phyloP scores from a whole-genome alignment of 208 protist species.

The Porcisia hertigi region DNA sequence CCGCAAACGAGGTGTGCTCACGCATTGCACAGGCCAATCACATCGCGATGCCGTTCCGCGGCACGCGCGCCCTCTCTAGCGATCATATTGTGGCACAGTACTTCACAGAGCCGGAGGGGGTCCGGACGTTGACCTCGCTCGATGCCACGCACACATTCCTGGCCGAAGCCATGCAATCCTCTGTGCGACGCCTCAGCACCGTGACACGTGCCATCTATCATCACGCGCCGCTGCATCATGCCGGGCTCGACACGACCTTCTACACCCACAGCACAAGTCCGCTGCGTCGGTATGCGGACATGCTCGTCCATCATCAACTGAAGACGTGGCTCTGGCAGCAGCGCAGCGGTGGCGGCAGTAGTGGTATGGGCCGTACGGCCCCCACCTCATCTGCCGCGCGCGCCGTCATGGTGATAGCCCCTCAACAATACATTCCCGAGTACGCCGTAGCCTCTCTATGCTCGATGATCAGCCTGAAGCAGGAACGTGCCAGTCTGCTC shows the following conservation, averaged over 20 bases:
- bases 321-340: slow-evolving; percentile 78
- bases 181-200: slow-evolving; percentile 58
- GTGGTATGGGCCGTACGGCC: background rate
- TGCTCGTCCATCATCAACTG: slow-evolving; percentile 91
- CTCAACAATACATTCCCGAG: slow-evolving; percentile 61
- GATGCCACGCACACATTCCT: slow-evolving; percentile 60
- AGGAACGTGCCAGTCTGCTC: slow-evolving; percentile 80
- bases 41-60: slow-evolving; percentile 78
- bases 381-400: background rate
- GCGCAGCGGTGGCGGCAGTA: background rate
- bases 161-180: slow-evolving; percentile 74
- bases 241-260: slow-evolving; percentile 72
- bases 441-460: slow-evolving; percentile 84
- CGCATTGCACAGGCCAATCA: slow-evolving; percentile 78
- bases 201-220: slow-evolving; percentile 88
- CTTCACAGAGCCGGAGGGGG: slow-evolving; percentile 66
- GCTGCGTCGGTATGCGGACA: slow-evolving; percentile 86
- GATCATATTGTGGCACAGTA: slow-evolving; percentile 75
- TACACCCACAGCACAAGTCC: slow-evolving; percentile 91
- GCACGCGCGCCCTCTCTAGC: slow-evolving; percentile 71
- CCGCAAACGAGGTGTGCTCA: slow-evolving; percentile 91
- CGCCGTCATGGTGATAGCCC: slow-evolving; percentile 2
- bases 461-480: slow-evolving; percentile 77
- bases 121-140: slow-evolving; percentile 48
- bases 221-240: slow-evolving; percentile 73